Evolutionary conservation across 73 alveolate species (phyloP).

Genomic region (Paramecium bursaria): DNA sequence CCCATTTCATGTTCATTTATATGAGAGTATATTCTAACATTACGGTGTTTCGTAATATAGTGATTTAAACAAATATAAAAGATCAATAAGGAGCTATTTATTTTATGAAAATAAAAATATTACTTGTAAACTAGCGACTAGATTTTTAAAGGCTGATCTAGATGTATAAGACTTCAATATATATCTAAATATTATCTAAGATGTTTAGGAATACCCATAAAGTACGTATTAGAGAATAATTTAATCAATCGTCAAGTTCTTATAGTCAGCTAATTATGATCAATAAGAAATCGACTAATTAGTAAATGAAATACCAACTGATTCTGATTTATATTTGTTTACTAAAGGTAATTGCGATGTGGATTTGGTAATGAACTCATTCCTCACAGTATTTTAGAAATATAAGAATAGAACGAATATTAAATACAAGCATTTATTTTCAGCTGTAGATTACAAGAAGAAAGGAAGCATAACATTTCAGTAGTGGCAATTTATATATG

Average conservation of each 20-base stretch:
- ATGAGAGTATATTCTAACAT: conserved; percentile 29
- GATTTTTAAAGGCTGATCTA: conserved; percentile 23
- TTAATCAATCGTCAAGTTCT: conserved; percentile 4
- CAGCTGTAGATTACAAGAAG: not conserved
- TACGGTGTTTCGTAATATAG: conserved; percentile 38
- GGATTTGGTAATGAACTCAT: conserved; percentile 23
- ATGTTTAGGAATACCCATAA: conserved; percentile 15
- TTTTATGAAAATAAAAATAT: conserved; percentile 19
- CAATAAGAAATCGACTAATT: conserved; percentile 24
- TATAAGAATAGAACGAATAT: conserved; percentile 11
- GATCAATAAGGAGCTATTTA: conserved; percentile 13
- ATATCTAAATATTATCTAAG: conserved; percentile 31
- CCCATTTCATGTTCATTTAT: conserved; percentile 44
- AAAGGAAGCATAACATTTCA: conserved; percentile 27
- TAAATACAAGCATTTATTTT: conserved; percentile 9
- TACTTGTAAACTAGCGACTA: conserved; percentile 32
- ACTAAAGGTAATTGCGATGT: conserved; percentile 33
- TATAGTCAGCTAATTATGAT: not conserved
- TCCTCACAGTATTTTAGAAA: not conserved
- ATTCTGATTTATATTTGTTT: not conserved
- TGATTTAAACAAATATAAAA: conserved; percentile 26
- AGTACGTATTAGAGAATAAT: not conserved
- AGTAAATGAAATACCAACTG: conserved; percentile 15
- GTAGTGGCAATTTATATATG: conserved; percentile 16
- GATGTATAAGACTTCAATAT: conserved; percentile 26